These are phyloP conservation scores for Asterochloris sp. DNA, from an alignment of 139 green algal species.

Conservation along the genomic window DNA sequence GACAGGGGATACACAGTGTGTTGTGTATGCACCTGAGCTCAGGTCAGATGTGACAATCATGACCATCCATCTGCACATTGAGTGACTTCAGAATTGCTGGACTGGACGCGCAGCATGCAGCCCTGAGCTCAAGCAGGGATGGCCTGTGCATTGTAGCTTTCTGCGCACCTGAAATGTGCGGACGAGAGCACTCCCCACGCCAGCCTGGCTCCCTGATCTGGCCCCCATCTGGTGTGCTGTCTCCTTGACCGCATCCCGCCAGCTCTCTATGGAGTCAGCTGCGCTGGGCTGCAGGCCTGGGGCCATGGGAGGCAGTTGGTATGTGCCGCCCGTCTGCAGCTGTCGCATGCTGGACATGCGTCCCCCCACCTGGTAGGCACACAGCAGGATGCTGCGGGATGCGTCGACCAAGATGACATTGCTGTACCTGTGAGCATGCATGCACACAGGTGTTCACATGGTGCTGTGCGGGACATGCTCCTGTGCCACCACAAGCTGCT, in stretches of 20 bases:
- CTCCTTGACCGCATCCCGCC: constrained; percentile 35
- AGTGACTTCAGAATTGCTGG: not conserved
- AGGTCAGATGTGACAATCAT: not conserved
- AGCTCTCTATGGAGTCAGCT: constrained; percentile 25
- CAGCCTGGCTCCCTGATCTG: not conserved
- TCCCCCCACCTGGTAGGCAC: constrained; percentile 51
- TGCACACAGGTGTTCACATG: not conserved
- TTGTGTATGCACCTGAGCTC: not conserved
- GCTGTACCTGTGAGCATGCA: constrained; percentile 35
- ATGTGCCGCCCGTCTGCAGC: constrained; percentile 62
- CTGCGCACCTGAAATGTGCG: constrained; percentile 34
- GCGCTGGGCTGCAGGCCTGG: constrained; percentile 51
- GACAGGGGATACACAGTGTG: too few species aligned
- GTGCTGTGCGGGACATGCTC: not conserved
- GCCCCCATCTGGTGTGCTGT: constrained; percentile 26
- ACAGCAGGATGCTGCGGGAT: constrained; percentile 31
- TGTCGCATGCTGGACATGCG: constrained; percentile 63
- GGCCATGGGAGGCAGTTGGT: constrained; percentile 52
- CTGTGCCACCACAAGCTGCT: too few species aligned
- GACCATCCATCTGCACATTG: not conserved
- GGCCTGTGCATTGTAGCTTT: not conserved
- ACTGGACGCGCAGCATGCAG: too few species aligned
- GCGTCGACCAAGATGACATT: constrained; percentile 59
- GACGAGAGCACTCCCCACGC: constrained; percentile 25
- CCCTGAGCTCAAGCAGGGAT: not conserved